Evolutionary conservation across 306 rosid species (phyloP).

Genomic region (Luffa aegyptiaca): DNA sequence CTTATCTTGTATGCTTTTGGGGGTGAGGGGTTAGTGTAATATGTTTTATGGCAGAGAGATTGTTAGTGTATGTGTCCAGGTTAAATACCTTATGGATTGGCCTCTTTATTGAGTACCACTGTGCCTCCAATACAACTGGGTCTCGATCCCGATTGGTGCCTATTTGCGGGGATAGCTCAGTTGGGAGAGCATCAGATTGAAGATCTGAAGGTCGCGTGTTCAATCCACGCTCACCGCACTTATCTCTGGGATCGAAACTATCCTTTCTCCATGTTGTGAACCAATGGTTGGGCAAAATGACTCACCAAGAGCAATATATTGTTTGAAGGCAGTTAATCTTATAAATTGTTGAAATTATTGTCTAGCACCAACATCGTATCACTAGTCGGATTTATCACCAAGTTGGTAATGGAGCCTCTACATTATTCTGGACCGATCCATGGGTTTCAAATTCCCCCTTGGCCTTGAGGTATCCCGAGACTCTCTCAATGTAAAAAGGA

Average conservation of each 20-base stretch:
- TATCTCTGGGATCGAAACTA: constrained; percentile 26
- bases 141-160: constrained; percentile 25
- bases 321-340: neutral
- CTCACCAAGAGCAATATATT: neutral
- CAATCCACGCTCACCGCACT: constrained; percentile 58
- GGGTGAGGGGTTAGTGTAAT: neutral
- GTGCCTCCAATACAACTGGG: constrained; percentile 13
- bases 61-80: neutral
- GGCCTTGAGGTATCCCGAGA: too few relatives aligned
- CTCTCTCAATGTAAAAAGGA: too few relatives aligned
- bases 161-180: constrained; percentile 68
- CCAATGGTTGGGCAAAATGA: neutral
- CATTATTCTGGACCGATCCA: too few relatives aligned
- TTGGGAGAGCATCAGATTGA: constrained; percentile 63
- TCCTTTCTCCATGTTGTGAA: neutral
- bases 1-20: neutral
- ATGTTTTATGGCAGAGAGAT: neutral
- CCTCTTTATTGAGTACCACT: neutral
- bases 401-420: too few relatives aligned
- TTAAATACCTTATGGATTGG: neutral
- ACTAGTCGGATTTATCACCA: too few relatives aligned
- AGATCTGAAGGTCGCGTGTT: constrained; percentile 67
- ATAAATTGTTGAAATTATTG: neutral
- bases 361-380: too few relatives aligned
- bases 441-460: too few relatives aligned